Base-by-base conservation (phyloP, 1,284 basidiomycete species). In the Cryptococcus sp. region DNA sequence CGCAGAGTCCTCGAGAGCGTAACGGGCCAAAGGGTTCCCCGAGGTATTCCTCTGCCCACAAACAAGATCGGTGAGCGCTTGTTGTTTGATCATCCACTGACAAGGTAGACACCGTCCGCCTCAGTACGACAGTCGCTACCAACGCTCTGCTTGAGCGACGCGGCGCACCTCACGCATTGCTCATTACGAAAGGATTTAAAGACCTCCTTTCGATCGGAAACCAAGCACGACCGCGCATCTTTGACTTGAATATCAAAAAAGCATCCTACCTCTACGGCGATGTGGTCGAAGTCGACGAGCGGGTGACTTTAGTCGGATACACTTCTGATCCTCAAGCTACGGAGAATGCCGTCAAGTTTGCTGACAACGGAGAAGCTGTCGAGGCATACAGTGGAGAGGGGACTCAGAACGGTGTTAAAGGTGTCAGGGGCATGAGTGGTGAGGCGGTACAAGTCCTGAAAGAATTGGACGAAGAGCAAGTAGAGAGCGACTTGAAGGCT, bases 131-230 rank as follows among this genome's bases (percentile, higher is more conserved):
- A 0, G 93, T 98, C 2, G 95, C 61, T 69, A 99, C 95, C 17
- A 99, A 98, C 68, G 94, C 95, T 0, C 83, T 99, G 0, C 83
- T 99, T 5, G 95, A 98, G 74, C 86, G 95, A 40, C 94, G 93
- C 74, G 95, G 95, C 0, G 87, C 91, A 69, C 86, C 87, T 63
- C 92, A 96, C 61, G 95, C 93, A 0, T 81, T 99, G 22, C 79
- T 98, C 19, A 96, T 94, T 70, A 97, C 94, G 0, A 87, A 87
- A 64, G 94, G 92, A 0, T 97, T 96, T 82, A 87, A 76, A 63
- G 94, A 97, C 76, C 84, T 97, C 17, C 83, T 44, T 6, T 44
- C 41, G 1, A 61, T 66, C 34, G 62, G 59, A 29, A 96, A 96
- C 74, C 94, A 97, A 74, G 87, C 91, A 7, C 86, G 93, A 26